Percentiles rank a stretch among this genome's conserved stretches.
phyloP scores from a whole-genome alignment of 2,329 filamentous ascomycete genomes.

The Exophiala mesophila region DNA sequence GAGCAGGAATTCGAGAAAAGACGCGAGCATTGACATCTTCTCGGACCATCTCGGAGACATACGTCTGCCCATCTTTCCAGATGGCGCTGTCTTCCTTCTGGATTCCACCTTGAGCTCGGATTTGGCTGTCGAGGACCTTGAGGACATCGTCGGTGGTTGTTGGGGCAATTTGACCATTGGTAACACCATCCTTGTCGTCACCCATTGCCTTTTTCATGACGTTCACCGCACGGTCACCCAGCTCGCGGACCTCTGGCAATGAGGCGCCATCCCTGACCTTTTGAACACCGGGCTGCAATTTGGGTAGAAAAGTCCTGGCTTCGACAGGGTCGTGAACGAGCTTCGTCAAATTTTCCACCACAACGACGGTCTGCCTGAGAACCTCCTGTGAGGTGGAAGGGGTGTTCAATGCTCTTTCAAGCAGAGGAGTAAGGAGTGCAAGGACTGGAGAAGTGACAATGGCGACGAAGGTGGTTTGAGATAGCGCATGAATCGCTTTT shows the following conservation, averaged over 20 bases:
- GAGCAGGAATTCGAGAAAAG: conserved; percentile 63
- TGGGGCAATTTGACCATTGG: conserved; percentile 55
- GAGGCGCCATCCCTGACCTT: conserved; percentile 81
- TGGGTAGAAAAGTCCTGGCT: conserved; percentile 89
- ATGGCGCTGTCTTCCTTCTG: conserved; percentile 58
- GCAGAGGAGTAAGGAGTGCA: conserved; percentile 85
- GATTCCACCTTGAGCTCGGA: conserved; percentile 63
- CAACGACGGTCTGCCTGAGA: conserved; percentile 88
- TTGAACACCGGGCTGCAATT: conserved; percentile 90
- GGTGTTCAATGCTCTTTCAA: conserved; percentile 89
- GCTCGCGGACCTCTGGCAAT: conserved; percentile 86
- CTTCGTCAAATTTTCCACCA: conserved; percentile 97
- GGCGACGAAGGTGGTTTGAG: conserved; percentile 97
- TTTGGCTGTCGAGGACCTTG: conserved; percentile 67
- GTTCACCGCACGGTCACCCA: conserved; percentile 73
- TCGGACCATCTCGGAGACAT: conserved; percentile 77
- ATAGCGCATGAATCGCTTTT: conserved; percentile 94
- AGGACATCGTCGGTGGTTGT: conserved; percentile 68
- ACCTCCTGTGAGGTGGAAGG: conserved; percentile 90
- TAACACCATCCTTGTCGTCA: conserved; percentile 58
- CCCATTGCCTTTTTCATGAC: conserved; percentile 95
- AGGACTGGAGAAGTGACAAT: conserved; percentile 93
- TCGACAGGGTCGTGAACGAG: conserved; percentile 94
- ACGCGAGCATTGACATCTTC: conserved; percentile 83
- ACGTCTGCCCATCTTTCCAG: conserved; percentile 64